These are phyloP conservation scores for Tetrahymena borealis DNA, from an alignment of 73 alveolate species.

Conservation along the genomic window DNA sequence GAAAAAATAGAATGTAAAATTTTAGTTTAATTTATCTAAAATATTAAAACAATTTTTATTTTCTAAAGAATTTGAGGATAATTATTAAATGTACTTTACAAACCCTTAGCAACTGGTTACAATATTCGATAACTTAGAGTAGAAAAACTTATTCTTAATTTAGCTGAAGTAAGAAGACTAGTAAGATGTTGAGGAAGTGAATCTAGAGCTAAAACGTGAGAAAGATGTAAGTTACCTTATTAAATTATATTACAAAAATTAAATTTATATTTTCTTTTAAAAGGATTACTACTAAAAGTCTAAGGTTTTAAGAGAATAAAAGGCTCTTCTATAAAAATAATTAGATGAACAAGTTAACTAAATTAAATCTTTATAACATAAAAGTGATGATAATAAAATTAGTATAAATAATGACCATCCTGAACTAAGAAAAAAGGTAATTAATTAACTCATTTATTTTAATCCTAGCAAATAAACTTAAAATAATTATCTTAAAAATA, in stretches of 20 bases:
- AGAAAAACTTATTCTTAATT: slow-evolving; percentile 30
- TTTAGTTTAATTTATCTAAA: neutral
- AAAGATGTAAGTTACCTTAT: neutral
- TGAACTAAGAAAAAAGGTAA: neutral
- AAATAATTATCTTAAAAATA: neutral
- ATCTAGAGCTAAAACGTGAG: neutral
- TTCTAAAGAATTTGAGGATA: slow-evolving; percentile 31
- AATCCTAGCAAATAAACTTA: neutral
- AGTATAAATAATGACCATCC: neutral
- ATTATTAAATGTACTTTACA: slow-evolving; percentile 32
- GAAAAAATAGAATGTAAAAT: slow-evolving; percentile 1
- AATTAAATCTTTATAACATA: neutral
- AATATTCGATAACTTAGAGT: slow-evolving; percentile 28
- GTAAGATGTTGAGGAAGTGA: slow-evolving; percentile 29
- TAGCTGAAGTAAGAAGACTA: slow-evolving; percentile 27
- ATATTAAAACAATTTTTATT: neutral
- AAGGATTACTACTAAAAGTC: neutral
- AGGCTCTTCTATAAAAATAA: neutral
- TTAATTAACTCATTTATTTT: neutral
- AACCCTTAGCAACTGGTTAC: slow-evolving; percentile 21
- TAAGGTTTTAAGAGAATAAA: neutral
- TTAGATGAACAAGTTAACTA: neutral
- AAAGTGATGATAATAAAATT: neutral
- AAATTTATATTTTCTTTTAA: neutral
- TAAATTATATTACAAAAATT: neutral